Evolutionary conservation across 192 early-diverging fungal genomes (phyloP).

Genomic region (Backusella psychrophila): DNA sequence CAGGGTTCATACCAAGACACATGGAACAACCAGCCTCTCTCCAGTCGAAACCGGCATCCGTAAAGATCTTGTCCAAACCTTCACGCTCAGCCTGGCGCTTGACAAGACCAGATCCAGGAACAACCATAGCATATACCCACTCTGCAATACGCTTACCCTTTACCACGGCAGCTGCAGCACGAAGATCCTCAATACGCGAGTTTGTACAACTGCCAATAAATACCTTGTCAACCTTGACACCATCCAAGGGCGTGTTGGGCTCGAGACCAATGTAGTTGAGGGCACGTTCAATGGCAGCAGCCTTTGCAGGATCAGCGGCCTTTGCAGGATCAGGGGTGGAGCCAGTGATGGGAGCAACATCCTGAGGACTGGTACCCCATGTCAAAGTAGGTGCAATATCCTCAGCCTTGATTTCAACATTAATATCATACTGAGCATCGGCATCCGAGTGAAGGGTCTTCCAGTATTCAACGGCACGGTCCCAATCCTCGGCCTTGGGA

Average conservation of each 20-base stretch:
- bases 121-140: conserved; percentile 66
- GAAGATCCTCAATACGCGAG: conserved; percentile 72
- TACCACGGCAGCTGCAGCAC: conserved; percentile 58
- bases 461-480: conserved; percentile 63
- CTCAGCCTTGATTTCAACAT: conserved; percentile 53
- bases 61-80: conserved; percentile 66
- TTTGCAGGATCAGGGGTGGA: conserved; percentile 57
- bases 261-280: conserved; percentile 63
- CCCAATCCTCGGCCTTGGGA: conserved; percentile 53
- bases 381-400: conserved; percentile 64
- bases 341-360: conserved; percentile 61
- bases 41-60: conserved; percentile 71
- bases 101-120: conserved; percentile 70
- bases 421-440: conserved; percentile 62
- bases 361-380: conserved; percentile 72
- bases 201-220: conserved; percentile 77
- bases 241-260: conserved; percentile 55
- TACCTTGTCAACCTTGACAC: conserved; percentile 64
- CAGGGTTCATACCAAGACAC: conserved; percentile 76
- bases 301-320: conserved; percentile 36
- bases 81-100: conserved; percentile 71
- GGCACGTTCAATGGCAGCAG: conserved; percentile 51
- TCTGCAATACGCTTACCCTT: conserved; percentile 57
- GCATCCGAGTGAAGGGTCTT: conserved; percentile 53
- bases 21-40: conserved; percentile 69